Percentiles rank a stretch among this genome's conserved stretches.
Evolutionary conservation across 805 yeast genomes (phyloP).

Genomic region (Metschnikowia anglica): DNA sequence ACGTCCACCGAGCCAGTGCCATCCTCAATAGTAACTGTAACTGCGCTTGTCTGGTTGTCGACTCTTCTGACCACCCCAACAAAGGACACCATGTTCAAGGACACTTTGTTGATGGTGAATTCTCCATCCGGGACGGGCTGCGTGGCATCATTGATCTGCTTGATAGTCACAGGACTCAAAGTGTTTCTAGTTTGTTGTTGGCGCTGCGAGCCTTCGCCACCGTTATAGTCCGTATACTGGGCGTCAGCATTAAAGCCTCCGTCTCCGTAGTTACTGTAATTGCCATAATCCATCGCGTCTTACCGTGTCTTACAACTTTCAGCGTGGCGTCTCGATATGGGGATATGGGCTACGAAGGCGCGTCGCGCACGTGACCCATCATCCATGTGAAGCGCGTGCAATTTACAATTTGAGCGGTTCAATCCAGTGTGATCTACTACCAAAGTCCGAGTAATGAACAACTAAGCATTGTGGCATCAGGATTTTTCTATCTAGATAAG

Average conservation of each 20-base stretch:
- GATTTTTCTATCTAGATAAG: too few species aligned
- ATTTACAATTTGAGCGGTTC: too few species aligned
- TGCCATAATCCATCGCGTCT: conserved; percentile 15
- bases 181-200: conserved; percentile 18
- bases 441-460: too few species aligned
- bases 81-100: conserved; percentile 59
- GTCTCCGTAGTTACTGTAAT: conserved; percentile 20
- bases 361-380: conserved; percentile 19
- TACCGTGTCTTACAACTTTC: not conserved
- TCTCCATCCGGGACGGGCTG: conserved; percentile 69
- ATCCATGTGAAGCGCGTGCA: too few species aligned
- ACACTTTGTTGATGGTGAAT: conserved; percentile 56
- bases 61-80: conserved; percentile 72
- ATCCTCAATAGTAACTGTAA: conserved; percentile 65
- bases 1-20: conserved; percentile 66
- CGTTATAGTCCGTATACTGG: conserved; percentile 11
- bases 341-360: conserved; percentile 1
- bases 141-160: conserved; percentile 62
- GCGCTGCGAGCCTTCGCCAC: conserved; percentile 16
- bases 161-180: conserved; percentile 67
- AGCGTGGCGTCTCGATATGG: not conserved
- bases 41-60: conserved; percentile 54
- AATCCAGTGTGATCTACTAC: too few species aligned
- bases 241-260: conserved; percentile 22
- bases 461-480: too few species aligned